These are phyloP conservation scores for Yamadazyma dushanensis DNA, from an alignment of 1,139 yeast genomes.

Conservation along the genomic window DNA sequence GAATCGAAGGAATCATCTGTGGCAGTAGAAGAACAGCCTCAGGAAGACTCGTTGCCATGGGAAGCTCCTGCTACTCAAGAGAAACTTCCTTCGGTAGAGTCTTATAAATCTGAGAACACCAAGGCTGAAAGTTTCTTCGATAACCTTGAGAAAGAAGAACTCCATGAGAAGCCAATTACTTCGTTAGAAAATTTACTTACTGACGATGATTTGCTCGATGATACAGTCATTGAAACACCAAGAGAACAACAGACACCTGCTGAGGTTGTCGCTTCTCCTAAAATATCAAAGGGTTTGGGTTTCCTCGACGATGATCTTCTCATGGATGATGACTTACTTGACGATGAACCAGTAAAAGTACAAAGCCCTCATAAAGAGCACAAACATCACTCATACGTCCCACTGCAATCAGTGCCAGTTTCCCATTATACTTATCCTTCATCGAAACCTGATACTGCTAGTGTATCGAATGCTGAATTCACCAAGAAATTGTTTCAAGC, in stretches of 20 bases:
- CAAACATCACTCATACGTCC: neutral
- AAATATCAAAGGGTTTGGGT: constrained; percentile 6
- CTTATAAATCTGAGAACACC: neutral
- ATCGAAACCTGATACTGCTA: neutral
- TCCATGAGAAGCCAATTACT: neutral
- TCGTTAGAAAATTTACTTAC: constrained; percentile 12
- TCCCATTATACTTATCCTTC: neutral
- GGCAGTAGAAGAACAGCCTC: too few relatives aligned
- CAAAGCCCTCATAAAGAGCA: neutral
- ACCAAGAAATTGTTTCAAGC: constrained; percentile 36
- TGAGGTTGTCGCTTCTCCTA: too few relatives aligned
- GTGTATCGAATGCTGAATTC: too few relatives aligned
- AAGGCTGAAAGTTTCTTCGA: neutral
- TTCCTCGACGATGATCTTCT: constrained; percentile 20
- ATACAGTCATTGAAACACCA: neutral
- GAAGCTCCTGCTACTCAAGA: neutral
- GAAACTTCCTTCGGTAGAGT: neutral
- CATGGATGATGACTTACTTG: constrained; percentile 17
- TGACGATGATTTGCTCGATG: constrained; percentile 14
- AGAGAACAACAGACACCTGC: neutral
- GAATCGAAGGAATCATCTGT: neutral
- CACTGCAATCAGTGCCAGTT: neutral
- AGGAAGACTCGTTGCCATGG: neutral
- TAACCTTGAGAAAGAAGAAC: neutral
- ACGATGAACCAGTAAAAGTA: constrained; percentile 4